A percentile compares a stretch with the other conserved stretches of the same genome.
These are phyloP conservation scores for Zoysia japonica DNA, from an alignment of 176 grass and related monocot species.

Conservation along the genomic window DNA sequence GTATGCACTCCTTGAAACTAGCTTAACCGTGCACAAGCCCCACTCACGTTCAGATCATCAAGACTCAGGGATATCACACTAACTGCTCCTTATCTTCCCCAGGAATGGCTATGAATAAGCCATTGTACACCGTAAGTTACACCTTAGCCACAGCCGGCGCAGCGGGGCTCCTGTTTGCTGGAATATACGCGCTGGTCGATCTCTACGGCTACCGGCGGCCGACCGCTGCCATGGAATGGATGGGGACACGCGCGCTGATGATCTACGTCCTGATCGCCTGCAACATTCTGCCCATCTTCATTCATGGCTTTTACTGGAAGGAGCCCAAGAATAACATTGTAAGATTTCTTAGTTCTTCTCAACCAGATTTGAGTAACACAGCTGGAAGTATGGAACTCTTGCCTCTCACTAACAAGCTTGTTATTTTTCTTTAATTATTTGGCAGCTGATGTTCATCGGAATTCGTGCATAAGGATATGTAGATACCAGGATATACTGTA, in stretches of 20 bases:
- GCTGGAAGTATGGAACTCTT: not conserved
- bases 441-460: constrained; percentile 61
- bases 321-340: constrained; percentile 88
- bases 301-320: constrained; percentile 92
- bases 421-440: not conserved
- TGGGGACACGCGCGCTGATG: constrained; percentile 79
- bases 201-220: constrained; percentile 62
- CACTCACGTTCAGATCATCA: not conserved
- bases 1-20: constrained; percentile 38
- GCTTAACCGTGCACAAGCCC: not conserved
- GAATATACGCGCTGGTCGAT: constrained; percentile 82
- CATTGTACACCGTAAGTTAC: constrained; percentile 81
- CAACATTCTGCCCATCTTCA: constrained; percentile 81
- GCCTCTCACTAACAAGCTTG: not conserved
- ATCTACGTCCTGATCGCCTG: constrained; percentile 81
- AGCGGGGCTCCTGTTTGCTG: constrained; percentile 68
- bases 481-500: not conserved
- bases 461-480: constrained; percentile 41
- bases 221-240: constrained; percentile 68
- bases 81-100: constrained; percentile 5
- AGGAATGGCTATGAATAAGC: constrained; percentile 91
- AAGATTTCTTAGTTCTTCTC: constrained; percentile 22
- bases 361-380: not conserved
- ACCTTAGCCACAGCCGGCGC: constrained; percentile 69
- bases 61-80: not conserved